These are phyloP conservation scores for Aspergillus fructus DNA, from an alignment of 2,329 filamentous ascomycete species.

Conservation along the genomic window DNA sequence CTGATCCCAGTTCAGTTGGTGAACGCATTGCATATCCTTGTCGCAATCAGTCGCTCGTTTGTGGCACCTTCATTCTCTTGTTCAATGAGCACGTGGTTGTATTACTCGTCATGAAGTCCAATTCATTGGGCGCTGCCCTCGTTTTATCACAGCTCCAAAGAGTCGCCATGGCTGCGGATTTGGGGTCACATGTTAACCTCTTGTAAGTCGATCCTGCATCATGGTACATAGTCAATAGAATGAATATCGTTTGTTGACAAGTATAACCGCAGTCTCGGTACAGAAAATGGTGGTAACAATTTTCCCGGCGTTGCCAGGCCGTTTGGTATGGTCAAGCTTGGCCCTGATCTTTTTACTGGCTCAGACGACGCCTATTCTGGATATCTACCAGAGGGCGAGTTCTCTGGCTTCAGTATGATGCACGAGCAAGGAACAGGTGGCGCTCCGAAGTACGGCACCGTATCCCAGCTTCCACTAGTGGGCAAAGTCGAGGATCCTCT, in stretches of 20 bases:
- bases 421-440: slow-evolving; percentile 68
- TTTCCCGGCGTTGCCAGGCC: slow-evolving; percentile 44
- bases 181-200: slow-evolving; percentile 28
- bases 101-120: slow-evolving; percentile 10
- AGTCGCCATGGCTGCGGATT: slow-evolving; percentile 15
- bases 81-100: not conserved
- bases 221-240: not conserved
- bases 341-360: slow-evolving; percentile 39
- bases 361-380: slow-evolving; percentile 44
- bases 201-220: slow-evolving; percentile 22
- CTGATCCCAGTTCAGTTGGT: not conserved
- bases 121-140: slow-evolving; percentile 7
- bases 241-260: not conserved
- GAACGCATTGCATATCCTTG: not conserved
- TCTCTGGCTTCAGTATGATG: slow-evolving; percentile 63
- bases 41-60: not conserved
- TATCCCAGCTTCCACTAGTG: slow-evolving; percentile 58
- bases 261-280: slow-evolving; percentile 24
- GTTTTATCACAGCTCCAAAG: slow-evolving; percentile 17
- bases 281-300: slow-evolving; percentile 40
- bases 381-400: slow-evolving; percentile 47
- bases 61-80: not conserved
- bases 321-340: slow-evolving; percentile 46
- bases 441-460: slow-evolving; percentile 68
- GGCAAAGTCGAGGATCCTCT: slow-evolving; percentile 56